Base-by-base conservation (phyloP, 257 asterid species). In the Eustoma russellianum region DNA sequence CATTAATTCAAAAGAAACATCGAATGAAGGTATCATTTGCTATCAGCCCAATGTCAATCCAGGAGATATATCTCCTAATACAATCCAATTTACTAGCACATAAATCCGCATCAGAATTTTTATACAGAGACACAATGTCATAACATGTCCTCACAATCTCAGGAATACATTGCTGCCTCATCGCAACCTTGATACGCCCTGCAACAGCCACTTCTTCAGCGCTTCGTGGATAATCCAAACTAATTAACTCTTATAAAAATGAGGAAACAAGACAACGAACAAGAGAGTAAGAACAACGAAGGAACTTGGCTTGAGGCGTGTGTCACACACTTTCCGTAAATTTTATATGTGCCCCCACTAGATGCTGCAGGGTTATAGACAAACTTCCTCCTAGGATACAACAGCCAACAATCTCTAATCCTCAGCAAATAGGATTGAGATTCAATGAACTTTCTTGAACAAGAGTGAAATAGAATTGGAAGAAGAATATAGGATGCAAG, bases 31-130 rank as follows among this genome's bases (percentile, higher is more conserved):
- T 60, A 46, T 81, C 93, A 65, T 88, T 88, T 2, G 80, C 93
- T 33, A 88, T 70, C 80, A 92, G 73, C 55, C 91, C 88, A 53
- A 92, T 88, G 68, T 92, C 95, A 16, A 92, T 88, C 99, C 99
- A 92, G 6, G 80, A 70, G 65, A 92, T 70, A 65, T 76, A 88
- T 64, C 95, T 79, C 69, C 88, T 75, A 74, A 70, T 62, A 33
- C 85, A 79, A 66, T 85, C 86, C 62, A 92, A 75, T 50, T 83
- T 97, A 79, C 60, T 71, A 55, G 77, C 53, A 69, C 97, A 88
- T 53, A 92, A 43, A 52, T 85, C 93, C 0, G 91, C 66, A 40
- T 85, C 86, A 2, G 87, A 77, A 74, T 72, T 75, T 77, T 71
- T 83, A 55, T 83, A 88, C 79, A 75, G 62, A 3, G 69, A 60